These are phyloP conservation scores for Fremontodendron californicum DNA, from an alignment of 345 rosid species.

Conservation along the genomic window DNA sequence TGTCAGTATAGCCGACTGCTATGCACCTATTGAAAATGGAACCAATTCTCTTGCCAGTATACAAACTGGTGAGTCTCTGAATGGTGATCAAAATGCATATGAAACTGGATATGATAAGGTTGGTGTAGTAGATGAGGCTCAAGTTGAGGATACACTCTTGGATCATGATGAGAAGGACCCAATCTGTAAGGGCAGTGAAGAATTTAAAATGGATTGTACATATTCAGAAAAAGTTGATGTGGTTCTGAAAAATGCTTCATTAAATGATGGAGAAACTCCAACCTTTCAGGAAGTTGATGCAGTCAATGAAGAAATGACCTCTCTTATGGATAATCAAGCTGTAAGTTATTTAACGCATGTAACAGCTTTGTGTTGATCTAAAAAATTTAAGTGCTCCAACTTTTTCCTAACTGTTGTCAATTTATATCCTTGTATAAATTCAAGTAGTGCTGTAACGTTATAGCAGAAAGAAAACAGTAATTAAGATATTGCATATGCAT, in stretches of 20 bases:
- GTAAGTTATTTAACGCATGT: constrained; percentile 35
- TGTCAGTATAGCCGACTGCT: constrained; percentile 19
- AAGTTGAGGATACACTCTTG: constrained; percentile 24
- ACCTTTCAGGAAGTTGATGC: constrained; percentile 31
- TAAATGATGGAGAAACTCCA: constrained; percentile 25
- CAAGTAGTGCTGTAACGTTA: not conserved
- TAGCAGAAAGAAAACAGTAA: not conserved
- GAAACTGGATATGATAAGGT: constrained; percentile 24
- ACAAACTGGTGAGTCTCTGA: constrained; percentile 33
- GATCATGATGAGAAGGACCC: constrained; percentile 35
- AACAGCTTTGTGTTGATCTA: not conserved
- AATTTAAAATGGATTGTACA: constrained; percentile 20
- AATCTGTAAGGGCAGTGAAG: constrained; percentile 31
- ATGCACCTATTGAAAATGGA: constrained; percentile 22
- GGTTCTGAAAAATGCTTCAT: constrained; percentile 19
- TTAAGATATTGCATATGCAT: not conserved
- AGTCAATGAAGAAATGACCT: constrained; percentile 32
- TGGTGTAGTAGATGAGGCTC: constrained; percentile 29
- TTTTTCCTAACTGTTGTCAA: not conserved
- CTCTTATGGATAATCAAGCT: constrained; percentile 28
- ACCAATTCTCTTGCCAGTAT: constrained; percentile 23
- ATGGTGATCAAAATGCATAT: constrained; percentile 35
- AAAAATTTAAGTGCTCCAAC: not conserved
- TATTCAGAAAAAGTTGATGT: constrained; percentile 24
- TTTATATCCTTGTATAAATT: not conserved